Conservation (phyloP, 2,329 filamentous ascomycete species). For the Cercospora brassicicola region DNA sequence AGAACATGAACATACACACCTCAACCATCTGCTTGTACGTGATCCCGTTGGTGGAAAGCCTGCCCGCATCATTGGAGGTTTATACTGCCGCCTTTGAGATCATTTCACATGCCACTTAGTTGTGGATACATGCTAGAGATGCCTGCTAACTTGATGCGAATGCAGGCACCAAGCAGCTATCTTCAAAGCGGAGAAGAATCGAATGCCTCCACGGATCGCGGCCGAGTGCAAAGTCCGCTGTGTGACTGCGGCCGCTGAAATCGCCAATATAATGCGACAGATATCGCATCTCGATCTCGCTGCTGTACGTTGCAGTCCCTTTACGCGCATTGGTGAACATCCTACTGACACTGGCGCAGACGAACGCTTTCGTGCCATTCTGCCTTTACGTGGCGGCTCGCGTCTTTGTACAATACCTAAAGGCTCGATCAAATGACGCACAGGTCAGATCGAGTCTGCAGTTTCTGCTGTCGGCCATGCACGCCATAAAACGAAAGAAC, state of each 20-base stretch:
- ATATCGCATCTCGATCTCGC: slow-evolving; percentile 86
- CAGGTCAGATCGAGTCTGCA: slow-evolving; percentile 78
- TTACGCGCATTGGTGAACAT: slow-evolving; percentile 51
- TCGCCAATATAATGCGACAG: slow-evolving; percentile 92
- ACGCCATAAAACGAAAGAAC: slow-evolving; percentile 81
- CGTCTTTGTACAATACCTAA: slow-evolving; percentile 95
- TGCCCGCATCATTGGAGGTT: neutral
- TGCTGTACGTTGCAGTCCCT: slow-evolving; percentile 43
- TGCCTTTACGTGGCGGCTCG: slow-evolving; percentile 93
- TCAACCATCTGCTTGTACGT: slow-evolving; percentile 80
- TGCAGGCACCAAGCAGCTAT: slow-evolving; percentile 83
- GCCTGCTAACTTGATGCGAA: neutral
- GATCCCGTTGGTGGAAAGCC: neutral
- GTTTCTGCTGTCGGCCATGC: slow-evolving; percentile 87
- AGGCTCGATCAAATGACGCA: slow-evolving; percentile 82
- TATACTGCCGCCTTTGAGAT: neutral
- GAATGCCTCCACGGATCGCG: slow-evolving; percentile 71
- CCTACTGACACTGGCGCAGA: slow-evolving; percentile 52
- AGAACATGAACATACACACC: slow-evolving; percentile 94
- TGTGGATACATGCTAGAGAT: neutral
- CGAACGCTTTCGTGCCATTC: slow-evolving; percentile 94
- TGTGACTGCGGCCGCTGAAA: slow-evolving; percentile 89
- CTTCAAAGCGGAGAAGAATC: slow-evolving; percentile 91
- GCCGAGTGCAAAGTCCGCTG: slow-evolving; percentile 91
- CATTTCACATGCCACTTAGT: neutral